phyloP scores from a whole-genome alignment of 23 red algal genomes.

The Gracilariopsis chorda region DNA sequence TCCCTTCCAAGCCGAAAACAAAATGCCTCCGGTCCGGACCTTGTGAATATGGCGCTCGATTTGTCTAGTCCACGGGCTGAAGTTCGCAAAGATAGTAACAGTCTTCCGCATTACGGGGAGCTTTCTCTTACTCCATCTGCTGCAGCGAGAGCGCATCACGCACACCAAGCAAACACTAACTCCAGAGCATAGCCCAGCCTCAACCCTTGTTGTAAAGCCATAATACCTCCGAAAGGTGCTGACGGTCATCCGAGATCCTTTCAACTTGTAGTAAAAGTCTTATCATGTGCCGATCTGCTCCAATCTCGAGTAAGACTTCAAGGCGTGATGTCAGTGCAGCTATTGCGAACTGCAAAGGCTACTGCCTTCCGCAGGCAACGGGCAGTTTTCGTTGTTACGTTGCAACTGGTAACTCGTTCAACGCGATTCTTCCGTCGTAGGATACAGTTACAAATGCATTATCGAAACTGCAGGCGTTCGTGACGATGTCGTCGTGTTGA shows the following conservation, averaged over 20 bases:
- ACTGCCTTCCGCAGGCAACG: too few relatives aligned
- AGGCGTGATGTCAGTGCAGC: too few relatives aligned
- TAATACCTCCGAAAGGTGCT: not conserved
- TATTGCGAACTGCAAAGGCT: too few relatives aligned
- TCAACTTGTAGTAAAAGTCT: not conserved
- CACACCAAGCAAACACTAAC: slow-evolving; percentile 32
- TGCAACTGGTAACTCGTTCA: slow-evolving; percentile 6
- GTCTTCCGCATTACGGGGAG: slow-evolving; percentile 14
- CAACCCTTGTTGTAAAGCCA: not conserved
- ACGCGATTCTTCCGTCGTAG: slow-evolving; percentile 32
- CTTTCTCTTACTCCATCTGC: slow-evolving; percentile 23
- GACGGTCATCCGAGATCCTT: not conserved
- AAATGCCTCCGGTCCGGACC: slow-evolving; percentile 41
- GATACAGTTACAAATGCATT: slow-evolving; percentile 15
- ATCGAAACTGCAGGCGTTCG: not conserved
- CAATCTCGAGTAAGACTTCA: too few relatives aligned
- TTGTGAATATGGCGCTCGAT: slow-evolving; percentile 33
- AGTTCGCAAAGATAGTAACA: slow-evolving; percentile 9
- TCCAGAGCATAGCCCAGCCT: slow-evolving; percentile 31
- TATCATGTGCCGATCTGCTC: too few relatives aligned
- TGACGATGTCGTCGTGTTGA: slow-evolving; percentile 27
- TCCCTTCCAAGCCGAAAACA: slow-evolving; percentile 31
- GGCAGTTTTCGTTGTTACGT: not conserved
- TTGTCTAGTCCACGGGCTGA: slow-evolving; percentile 31
- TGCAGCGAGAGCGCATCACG: slow-evolving; percentile 1